These are phyloP conservation scores for Penicillium verhagenii DNA, from an alignment of 495 filamentous ascomycete genomes.

Conservation along the genomic window DNA sequence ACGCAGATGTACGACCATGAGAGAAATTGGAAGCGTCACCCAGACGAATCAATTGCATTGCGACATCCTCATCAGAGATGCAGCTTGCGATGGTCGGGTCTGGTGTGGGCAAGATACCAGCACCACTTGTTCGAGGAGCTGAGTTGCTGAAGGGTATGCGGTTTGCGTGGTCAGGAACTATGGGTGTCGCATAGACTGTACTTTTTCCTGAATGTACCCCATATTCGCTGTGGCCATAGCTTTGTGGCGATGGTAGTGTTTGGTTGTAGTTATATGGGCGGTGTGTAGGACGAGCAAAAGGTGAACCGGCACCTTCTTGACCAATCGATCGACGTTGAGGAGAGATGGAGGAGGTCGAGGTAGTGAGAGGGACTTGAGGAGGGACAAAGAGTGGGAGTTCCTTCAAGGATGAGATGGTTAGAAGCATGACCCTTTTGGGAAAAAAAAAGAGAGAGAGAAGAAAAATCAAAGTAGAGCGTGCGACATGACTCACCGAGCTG, in stretches of 20 bases:
- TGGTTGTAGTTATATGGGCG: constrained; percentile 71
- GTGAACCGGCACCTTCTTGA: constrained; percentile 59
- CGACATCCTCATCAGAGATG: constrained; percentile 97
- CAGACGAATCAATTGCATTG: constrained; percentile 90
- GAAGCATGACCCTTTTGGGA: constrained; percentile 3
- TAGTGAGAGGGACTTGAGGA: constrained; percentile 83
- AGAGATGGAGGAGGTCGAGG: constrained; percentile 88
- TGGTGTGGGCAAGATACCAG: constrained; percentile 80
- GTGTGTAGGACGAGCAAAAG: constrained; percentile 69
- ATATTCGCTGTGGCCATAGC: constrained; percentile 60
- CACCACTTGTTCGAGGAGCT: constrained; percentile 39
- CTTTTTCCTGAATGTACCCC: constrained; percentile 37
- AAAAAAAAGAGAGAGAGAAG: constrained; percentile 7
- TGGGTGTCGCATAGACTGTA: constrained; percentile 50
- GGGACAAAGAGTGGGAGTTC: constrained; percentile 94
- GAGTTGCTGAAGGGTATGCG: constrained; percentile 54
- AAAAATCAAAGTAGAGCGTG: background rate
- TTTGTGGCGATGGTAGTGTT: constrained; percentile 75
- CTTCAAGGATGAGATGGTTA: constrained; percentile 46
- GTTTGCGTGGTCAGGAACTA: constrained; percentile 59
- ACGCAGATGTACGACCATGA: constrained; percentile 86
- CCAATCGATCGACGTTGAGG: constrained; percentile 74
- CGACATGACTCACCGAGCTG: constrained; percentile 79
- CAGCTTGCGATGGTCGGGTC: constrained; percentile 92
- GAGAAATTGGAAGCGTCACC: constrained; percentile 90